Base-by-base conservation (phyloP, 1,139 yeast species). In the Lodderomyces metapsilosis region DNA sequence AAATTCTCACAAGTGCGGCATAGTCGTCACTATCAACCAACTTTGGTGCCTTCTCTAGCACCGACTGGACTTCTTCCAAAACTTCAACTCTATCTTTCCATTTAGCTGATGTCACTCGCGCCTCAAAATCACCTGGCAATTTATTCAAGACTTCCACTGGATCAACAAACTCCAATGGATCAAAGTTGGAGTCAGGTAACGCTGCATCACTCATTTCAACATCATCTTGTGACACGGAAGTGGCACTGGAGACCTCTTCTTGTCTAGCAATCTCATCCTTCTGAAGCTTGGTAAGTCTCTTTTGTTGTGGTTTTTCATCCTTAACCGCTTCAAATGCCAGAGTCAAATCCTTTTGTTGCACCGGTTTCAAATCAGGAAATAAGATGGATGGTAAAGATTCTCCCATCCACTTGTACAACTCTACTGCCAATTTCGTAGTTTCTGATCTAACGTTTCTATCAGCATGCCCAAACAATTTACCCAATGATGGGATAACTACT, bases 81-180 rank as follows among this genome's bases (percentile, higher is more conserved):
- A 77, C 89, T 50, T 87, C 97, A 44, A 87, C 89, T 50, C 98
- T 75, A 43, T 89, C 98, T 57, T 91, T 89, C 98, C 98, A 92
- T 52, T 84, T 82, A 0, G 82, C 50, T 1, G 91, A 82, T 1
- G 72, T 59, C 23, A 88, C 64, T 48, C 81, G 68, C 2, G 71
- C 55, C 16, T 74, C 59, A 44, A 89, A 76, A 52, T 82, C 82
- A 4, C 64, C 54, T 0, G 98, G 96, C 1, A 91, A 54, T 48
- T 81, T 81, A 21, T 76, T 62, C 36, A 85, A 59, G 1, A 91
- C 82, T 27, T 82, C 84, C 3, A 80, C 66, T 2, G 77, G 75
- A 31, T 69, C 74, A 35, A 71, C 49, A 46, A 69, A 53, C 36
- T 67, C 74, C 42, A 53, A 67, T 0, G 76, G 70, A 48, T 68